Percentiles rank a stretch among this genome's conserved stretches.
Conservation (phyloP, 257 asterid genomes). For the Ligustrum vulgare region DNA sequence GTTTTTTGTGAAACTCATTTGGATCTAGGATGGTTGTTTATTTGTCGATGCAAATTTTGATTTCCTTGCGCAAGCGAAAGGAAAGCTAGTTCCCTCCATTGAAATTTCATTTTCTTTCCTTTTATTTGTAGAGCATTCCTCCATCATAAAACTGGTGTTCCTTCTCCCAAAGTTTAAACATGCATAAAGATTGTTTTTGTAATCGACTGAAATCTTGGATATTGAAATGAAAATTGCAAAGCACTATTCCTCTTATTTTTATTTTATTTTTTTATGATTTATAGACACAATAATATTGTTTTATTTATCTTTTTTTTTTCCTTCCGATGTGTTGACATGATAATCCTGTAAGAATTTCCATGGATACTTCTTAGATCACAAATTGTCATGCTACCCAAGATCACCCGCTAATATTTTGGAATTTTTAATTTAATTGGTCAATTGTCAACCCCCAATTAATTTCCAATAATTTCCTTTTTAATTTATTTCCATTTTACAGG, state of each 20-base stretch:
- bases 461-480: too few relatives aligned
- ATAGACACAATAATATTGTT: not conserved
- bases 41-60: conserved; percentile 24
- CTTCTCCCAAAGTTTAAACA: not conserved
- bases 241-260: conserved; percentile 1
- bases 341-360: not conserved
- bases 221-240: not conserved
- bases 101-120: not conserved
- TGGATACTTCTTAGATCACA: too few relatives aligned
- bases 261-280: not conserved
- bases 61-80: conserved; percentile 35
- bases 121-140: not conserved
- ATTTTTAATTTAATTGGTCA: too few relatives aligned
- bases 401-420: too few relatives aligned
- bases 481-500: too few relatives aligned
- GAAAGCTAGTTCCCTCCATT: conserved; percentile 48
- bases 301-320: not conserved
- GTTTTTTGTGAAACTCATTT: not conserved
- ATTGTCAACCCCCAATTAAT: too few relatives aligned
- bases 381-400: too few relatives aligned
- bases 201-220: not conserved
- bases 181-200: not conserved
- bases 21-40: conserved; percentile 18
- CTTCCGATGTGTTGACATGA: conserved; percentile 14
- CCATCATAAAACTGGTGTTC: not conserved